These are phyloP conservation scores for Haplosporangium gracile DNA, from an alignment of 192 early-diverging fungal species.

Conservation along the genomic window DNA sequence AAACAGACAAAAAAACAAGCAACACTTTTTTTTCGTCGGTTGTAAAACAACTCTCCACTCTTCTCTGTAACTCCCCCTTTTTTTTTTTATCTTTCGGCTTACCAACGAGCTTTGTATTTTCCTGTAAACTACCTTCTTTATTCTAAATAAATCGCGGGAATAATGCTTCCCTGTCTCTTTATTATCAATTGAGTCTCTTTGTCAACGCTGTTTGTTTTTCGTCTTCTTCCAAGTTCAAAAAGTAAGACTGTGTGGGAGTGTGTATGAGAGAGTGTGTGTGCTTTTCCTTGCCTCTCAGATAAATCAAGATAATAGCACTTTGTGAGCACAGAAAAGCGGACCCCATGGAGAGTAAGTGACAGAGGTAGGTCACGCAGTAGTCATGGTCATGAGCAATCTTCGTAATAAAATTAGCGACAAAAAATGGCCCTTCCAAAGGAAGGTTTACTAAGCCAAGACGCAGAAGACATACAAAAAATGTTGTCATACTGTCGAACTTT, in stretches of 20 bases:
- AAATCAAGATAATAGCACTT: background rate
- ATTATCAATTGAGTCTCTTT: background rate
- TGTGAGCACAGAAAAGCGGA: background rate
- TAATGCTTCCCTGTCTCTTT: background rate
- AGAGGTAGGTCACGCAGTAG: conserved; percentile 6
- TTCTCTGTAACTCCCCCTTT: background rate
- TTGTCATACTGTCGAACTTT: background rate
- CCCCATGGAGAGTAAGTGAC: background rate
- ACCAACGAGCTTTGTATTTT: background rate
- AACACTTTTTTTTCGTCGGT: background rate
- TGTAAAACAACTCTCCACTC: conserved; percentile 4
- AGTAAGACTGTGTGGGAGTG: background rate
- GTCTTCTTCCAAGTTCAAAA: background rate
- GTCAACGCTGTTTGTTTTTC: background rate
- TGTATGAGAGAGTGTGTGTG: background rate
- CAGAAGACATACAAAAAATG: background rate
- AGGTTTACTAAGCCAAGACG: background rate
- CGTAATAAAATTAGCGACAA: background rate
- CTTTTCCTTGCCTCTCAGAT: background rate
- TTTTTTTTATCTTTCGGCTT: background rate
- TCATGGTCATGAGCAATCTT: conserved; percentile 7
- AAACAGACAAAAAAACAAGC: background rate
- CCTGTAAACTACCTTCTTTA: background rate
- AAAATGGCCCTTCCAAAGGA: background rate
- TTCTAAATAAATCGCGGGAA: background rate